Evolutionary conservation across 1,139 yeast species (phyloP), one percentile per base, ranked within the genome.

Genomic region (Nakaseomyces uthaithaninus): DNA sequence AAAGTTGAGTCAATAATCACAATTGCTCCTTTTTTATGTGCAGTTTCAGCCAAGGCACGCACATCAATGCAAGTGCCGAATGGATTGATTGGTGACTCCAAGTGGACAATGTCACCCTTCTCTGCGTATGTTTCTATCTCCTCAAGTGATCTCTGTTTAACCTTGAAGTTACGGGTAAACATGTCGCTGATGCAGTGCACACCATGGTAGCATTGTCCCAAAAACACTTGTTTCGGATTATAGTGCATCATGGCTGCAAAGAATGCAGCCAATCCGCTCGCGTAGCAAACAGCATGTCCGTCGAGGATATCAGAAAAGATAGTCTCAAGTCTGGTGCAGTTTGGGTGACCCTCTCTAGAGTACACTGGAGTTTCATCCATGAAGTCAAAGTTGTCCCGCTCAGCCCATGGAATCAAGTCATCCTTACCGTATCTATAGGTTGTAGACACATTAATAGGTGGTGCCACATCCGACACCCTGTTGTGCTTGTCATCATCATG

Each of bases 21-120:
- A 18, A 67, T 57, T 0, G 94, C 94, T 2, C 87, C 86, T 42
- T 71, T 69, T 0, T 67, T 64, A 56, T 86, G 94, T 0, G 94
- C 91, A 40, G 68, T 65, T 3, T 73, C 65, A 2, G 89, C 86
- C 55, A 71, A 80, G 40, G 71, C 63, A 15, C 66, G 63, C 41
- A 87, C 74, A 54, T 82, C 85, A 40, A 68, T 64, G n/a, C 79
- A 74, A 7, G 71, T 65, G 1, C 95, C 95, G 41, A 72, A 74
- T 15, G 96, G 96, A 59, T 89, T 89, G 43, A 85, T 76, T 0
- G 96, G 96, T 0, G 94, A 77, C 62, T 87, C 96, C 38, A 87
- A 57, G 57, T 86, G 94, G 27, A 87, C 71, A 33, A 87, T 62
- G 58, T 87, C 96, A 22, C 95, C 95, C 16, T 71, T 64, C 42